Evolutionary conservation across 345 rosid species (phyloP), one percentile per base, ranked within the genome.

Genomic region (Arabis hirsuta): DNA sequence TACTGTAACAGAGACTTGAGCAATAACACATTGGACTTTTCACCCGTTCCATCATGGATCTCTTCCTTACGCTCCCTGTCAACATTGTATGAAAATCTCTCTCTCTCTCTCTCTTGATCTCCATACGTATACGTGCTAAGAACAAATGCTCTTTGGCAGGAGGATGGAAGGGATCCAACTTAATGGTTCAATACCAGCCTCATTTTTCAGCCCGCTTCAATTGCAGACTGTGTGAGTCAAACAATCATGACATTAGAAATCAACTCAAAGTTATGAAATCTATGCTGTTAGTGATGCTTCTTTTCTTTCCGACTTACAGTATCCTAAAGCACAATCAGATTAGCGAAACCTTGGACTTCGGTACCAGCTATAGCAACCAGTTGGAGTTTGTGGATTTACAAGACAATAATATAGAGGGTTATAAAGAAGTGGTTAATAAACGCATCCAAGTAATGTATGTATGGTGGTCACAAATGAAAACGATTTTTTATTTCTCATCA

Each of bases 151-250:
- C 12, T 38, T 20, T 73, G 9, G 65, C 89, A 96, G 99, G 79
- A 68, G 73, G 73, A 76, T 92, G 92, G 89, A 92, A 71, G 12
- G 12, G 26, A 81, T 85, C 22, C 55, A 63, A 19, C 78, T 96
- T 32, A 27, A 6, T 56, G 99, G 96, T 54, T 9, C 34, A 45
- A 71, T 95, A 71, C 98, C 99, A 32, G 1, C 9, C 31, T 8
- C 32, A 3, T 61, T 92, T 31, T 95, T 92, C 81, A 80, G 81
- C 80, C 85, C 85, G 67, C 3, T 67, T 57, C 38, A 73, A 44
- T 82, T 96, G 71, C 86, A 88, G 81, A 88, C 86, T 1, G 86
- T 87, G 99, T 96, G 60, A 81, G 98, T 76, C 10, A 46, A 44
- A 13, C 6, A 46, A 16, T 34, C 46, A 43, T 39, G 26, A 44